Evolutionary conservation across 805 yeast species (phyloP).

Genomic region (Wickerhamomyces chambardii): DNA sequence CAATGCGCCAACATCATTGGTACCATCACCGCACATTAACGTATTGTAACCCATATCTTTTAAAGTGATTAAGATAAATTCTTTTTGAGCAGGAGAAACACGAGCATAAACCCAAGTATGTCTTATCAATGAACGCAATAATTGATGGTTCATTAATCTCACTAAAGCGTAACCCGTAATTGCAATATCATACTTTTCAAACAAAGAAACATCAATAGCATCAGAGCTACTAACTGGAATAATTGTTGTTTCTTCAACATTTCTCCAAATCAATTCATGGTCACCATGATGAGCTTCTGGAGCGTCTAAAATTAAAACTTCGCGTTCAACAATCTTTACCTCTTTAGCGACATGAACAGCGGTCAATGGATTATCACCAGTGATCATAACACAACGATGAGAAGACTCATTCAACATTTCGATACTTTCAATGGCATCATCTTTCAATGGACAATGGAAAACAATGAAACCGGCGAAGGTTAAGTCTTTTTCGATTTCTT

Average conservation of each 20-base stretch:
- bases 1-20: conserved; percentile 99
- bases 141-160: conserved; percentile 55
- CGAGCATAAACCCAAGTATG: conserved; percentile 97
- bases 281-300: conserved; percentile 61
- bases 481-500: conserved; percentile 65
- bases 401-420: conserved; percentile 90
- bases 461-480: conserved; percentile 88
- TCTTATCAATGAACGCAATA: conserved; percentile 64
- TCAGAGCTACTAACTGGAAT: conserved; percentile 59
- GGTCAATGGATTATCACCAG: conserved; percentile 97
- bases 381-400: conserved; percentile 95
- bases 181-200: conserved; percentile 73
- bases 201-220: conserved; percentile 45
- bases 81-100: conserved; percentile 95
- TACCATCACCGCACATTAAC: conserved; percentile 99
- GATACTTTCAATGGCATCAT: conserved; percentile 85
- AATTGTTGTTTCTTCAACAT: conserved; percentile 65
- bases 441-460: conserved; percentile 95
- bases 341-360: conserved; percentile 97
- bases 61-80: conserved; percentile 73
- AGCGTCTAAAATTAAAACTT: conserved; percentile 77
- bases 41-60: conserved; percentile 89
- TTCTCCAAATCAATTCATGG: conserved; percentile 72
- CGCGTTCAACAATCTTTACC: conserved; percentile 79
- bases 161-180: conserved; percentile 87